phyloP scores from a whole-genome alignment of 1,284 basidiomycete species.

The Cutaneotrichosporon sp. region DNA sequence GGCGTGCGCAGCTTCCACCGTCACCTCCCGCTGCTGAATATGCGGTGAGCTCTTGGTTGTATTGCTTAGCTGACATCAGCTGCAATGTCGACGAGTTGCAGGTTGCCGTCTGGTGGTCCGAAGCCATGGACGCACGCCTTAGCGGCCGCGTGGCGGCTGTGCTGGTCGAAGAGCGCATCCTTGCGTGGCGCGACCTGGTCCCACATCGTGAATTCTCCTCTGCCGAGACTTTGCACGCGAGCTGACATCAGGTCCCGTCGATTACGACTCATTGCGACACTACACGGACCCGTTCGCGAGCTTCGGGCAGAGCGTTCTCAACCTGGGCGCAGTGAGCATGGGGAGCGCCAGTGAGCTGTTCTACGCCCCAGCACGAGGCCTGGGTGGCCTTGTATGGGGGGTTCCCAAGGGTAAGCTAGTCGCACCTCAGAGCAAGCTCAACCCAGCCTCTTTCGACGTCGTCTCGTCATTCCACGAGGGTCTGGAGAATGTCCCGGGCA shows the following conservation, averaged over 20 bases:
- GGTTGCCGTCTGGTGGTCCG: conserved; percentile 63
- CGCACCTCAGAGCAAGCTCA: not conserved
- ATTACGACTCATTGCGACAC: conserved; percentile 55
- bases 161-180: conserved; percentile 56
- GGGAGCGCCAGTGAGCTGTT: conserved; percentile 57
- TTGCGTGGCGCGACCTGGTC: conserved; percentile 57
- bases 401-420: conserved; percentile 43
- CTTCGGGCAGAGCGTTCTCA: conserved; percentile 58
- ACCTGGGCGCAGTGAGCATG: conserved; percentile 57
- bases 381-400: conserved; percentile 57
- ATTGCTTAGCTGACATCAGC: conserved; percentile 33
- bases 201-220: conserved; percentile 54
- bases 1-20: conserved; percentile 63
- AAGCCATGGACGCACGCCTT: conserved; percentile 58
- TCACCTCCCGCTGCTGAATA: conserved; percentile 64
- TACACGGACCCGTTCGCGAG: conserved; percentile 20
- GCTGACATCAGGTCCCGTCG: conserved; percentile 56
- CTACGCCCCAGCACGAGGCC: conserved; percentile 54
- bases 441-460: conserved; percentile 48
- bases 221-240: not conserved
- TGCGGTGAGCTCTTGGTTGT: conserved; percentile 52
- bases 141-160: conserved; percentile 61
- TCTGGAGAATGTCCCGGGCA: conserved; percentile 55
- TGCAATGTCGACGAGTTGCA: conserved; percentile 60
- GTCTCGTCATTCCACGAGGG: conserved; percentile 56